Base-by-base conservation (phyloP, 2,329 filamentous ascomycete species). In the Colletotrichum eremochloae region DNA sequence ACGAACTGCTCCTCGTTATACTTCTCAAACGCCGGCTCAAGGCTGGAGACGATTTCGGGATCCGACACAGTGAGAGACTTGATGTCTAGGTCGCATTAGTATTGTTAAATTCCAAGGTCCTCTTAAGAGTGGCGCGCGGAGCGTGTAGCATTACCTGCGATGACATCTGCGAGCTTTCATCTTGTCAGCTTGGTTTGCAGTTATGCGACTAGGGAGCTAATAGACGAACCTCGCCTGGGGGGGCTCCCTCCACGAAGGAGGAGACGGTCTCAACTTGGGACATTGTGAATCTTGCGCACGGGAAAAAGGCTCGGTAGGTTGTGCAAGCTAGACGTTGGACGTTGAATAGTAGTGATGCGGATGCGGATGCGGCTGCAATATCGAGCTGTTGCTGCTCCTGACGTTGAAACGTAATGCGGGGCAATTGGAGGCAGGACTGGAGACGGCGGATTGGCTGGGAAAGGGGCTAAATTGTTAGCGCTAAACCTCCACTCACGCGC, bases 1-100 rank as follows among this genome's bases (percentile, higher is more conserved):
- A 91, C 85, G 82, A 98, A 93, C 83, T 99, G 96, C 82, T 95
- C 93, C 84, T 99, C 96, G 78, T 98, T 98, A 88, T 99, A 98
- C 83, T 93, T 94, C 83, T 95, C 88, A 81, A 97, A 97, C 0
- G 96, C 95, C 0, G 95, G 93, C 8, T 88, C 89, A 65, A 98
- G 92, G 75, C 93, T 91, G 72, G 90, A 85, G 67, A 95, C 84
- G 74, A 96, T 85, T 67, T 88, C 85, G 48, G 91, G 89, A 53
- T 91, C 90, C 76, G 93, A 90, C 74, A 90, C 86, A 24, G 95
- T 94, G 55, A 99, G 88, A 63, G 91, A 88, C 83, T 97, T 97
- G 86, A 99, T 97, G 81, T 97, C 96, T 97, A 82, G 64, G 63
- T 74, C 68, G 70, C 61, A 60, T 67, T 69, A 57, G 74, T 33